Evolutionary conservation across 1,284 basidiomycete species (phyloP).

Genomic region (Rhodotorula sp.): DNA sequence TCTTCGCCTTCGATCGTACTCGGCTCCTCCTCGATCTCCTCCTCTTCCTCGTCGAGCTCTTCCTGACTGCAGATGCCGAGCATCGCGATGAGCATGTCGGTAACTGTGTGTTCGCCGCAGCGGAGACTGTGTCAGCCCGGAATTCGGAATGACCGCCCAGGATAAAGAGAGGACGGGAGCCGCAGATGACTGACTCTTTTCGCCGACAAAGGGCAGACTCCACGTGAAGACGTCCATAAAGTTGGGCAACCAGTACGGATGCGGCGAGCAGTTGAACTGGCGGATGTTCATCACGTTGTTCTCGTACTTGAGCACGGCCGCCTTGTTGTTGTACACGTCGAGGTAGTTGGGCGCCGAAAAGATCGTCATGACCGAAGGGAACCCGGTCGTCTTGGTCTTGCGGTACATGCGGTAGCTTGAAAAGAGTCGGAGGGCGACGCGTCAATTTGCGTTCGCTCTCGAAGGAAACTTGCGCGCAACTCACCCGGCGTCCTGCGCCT

Average conservation of each 20-base stretch:
- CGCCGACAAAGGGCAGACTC: conserved; percentile 97
- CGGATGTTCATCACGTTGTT: conserved; percentile 93
- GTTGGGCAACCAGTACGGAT: conserved; percentile 96
- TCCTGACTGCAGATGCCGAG: conserved; percentile 92
- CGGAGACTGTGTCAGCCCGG: too few relatives aligned
- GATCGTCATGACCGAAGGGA: conserved; percentile 93
- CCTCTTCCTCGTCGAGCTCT: conserved; percentile 83
- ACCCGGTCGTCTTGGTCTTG: conserved; percentile 86
- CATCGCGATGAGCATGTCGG: conserved; percentile 93
- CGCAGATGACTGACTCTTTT: conserved; percentile 69
- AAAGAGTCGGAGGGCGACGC: not conserved
- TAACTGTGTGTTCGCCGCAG: conserved; percentile 57
- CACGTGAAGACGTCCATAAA: conserved; percentile 99
- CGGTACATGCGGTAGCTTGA: conserved; percentile 90
- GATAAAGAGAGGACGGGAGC: not conserved
- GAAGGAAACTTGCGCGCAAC: conserved; percentile 42
- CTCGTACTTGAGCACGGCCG: conserved; percentile 93
- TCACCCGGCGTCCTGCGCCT: conserved; percentile 90
- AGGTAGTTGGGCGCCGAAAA: conserved; percentile 95
- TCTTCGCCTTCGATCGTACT: conserved; percentile 12
- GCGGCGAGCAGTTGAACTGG: conserved; percentile 92
- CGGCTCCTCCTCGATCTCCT: conserved; percentile 53
- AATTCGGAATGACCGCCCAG: not conserved
- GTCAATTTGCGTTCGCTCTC: not conserved
- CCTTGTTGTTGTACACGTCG: conserved; percentile 95